phyloP scores from a whole-genome alignment of 331 rosid genomes.

The Spiraea crenata region DNA sequence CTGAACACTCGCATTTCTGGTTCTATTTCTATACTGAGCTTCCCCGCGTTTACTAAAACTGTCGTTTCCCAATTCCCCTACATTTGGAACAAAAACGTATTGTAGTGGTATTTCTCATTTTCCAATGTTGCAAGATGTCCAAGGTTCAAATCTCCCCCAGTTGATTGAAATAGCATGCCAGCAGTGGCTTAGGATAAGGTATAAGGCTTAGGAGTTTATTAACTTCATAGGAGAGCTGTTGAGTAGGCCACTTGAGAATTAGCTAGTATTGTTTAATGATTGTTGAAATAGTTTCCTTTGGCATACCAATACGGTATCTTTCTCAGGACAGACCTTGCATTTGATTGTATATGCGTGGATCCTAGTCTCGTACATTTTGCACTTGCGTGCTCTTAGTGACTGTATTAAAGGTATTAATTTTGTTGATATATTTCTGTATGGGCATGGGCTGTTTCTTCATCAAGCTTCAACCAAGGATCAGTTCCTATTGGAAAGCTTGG shows the following conservation, averaged over 20 bases:
- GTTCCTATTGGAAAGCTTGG: background rate
- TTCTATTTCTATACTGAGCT: background rate
- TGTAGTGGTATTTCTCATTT: no score
- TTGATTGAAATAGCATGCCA: no score
- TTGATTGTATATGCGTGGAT: background rate
- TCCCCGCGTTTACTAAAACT: no score
- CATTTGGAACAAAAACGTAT: no score
- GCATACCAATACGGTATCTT: background rate
- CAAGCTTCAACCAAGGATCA: background rate
- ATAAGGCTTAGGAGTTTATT: background rate
- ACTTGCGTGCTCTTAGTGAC: no score
- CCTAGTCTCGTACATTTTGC: background rate
- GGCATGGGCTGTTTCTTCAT: background rate
- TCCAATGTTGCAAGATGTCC: no score
- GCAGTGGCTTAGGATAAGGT: background rate
- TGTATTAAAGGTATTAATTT: background rate
- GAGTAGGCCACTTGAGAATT: background rate
- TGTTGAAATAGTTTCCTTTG: constrained; percentile 8
- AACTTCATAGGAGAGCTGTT: background rate
- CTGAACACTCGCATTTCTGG: background rate
- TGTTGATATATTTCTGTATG: background rate
- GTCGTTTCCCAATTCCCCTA: no score
- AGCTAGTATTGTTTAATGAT: background rate
- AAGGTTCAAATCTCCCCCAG: no score
- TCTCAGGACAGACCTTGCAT: background rate